Base-by-base conservation (phyloP, 139 green algal genomes). In the Coccomyxa sp. region DNA sequence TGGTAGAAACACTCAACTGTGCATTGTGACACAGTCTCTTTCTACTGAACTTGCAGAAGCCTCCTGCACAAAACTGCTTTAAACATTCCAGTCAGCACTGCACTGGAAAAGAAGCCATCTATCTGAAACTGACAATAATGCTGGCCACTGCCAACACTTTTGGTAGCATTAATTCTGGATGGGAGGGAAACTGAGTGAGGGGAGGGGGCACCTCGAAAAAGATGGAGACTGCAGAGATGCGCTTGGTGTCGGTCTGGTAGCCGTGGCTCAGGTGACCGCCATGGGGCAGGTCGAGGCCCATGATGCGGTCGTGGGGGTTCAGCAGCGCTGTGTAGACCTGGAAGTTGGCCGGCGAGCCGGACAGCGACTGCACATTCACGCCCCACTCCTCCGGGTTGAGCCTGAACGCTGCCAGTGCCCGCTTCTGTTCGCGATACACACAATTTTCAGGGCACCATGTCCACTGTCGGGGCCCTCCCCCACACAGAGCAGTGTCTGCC, bases 241-340 rank as follows among this genome's bases (percentile, higher is more conserved):
- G 97, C 93, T 98, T 98, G 76, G 96, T 98, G 89, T 98, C 91
- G 0, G 97, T 99, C 90, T 98, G 94, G 91, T 95, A 99, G 74
- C 96, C 96, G 86, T 99, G 96, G 82, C 90, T 97, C 45, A 99
- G 91, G 90, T 99, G 97, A 51, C 97, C 97, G 27, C 97, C 89
- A 83, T 99, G 96, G 0, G 97, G 97, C 88, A 99, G 92, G 90
- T 99, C 97, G 77, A 99, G 92, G 9, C 85, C 96, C 95, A 99
- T 98, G 91, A 99, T 99, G 86, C 96, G 93, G 84, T 99, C 97
- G 85, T 99, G 97, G 0, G 97, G 97, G 67, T 97, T 90, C 30
- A 99, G 92, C 85, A 99, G 92, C 21, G 95, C 97, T 68, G 95
- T 99, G 94, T 98, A 99, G 38, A 99, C 96, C 88, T 96, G 92